Evolutionary conservation across 2,329 filamentous ascomycete species (phyloP).

Genomic region (Capronia coronata): DNA sequence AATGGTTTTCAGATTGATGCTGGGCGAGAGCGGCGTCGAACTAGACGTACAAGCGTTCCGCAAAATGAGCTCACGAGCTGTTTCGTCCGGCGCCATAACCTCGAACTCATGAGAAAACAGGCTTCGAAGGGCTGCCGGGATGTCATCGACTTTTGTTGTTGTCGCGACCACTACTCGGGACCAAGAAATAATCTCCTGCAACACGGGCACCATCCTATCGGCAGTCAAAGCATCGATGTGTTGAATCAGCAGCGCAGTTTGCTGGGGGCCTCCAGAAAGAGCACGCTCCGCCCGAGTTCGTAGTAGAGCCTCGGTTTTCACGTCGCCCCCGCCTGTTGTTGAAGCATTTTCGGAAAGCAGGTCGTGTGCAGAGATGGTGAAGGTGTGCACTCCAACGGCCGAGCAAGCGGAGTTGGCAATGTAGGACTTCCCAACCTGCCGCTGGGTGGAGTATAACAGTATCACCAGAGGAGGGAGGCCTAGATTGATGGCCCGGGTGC

Average conservation of each 20-base stretch:
- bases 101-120: conserved; percentile 95
- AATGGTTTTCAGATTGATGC: conserved; percentile 76
- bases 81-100: conserved; percentile 85
- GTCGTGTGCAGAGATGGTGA: conserved; percentile 84
- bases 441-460: conserved; percentile 81
- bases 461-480: conserved; percentile 84
- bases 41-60: conserved; percentile 69
- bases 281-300: conserved; percentile 82
- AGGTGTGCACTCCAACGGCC: conserved; percentile 85
- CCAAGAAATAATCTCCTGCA: conserved; percentile 76
- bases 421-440: conserved; percentile 86
- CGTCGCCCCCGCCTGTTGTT: conserved; percentile 75
- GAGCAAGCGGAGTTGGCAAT: conserved; percentile 69
- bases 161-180: conserved; percentile 83
- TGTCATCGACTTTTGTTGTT: conserved; percentile 89
- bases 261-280: conserved; percentile 76
- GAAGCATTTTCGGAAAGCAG: conserved; percentile 73
- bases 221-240: conserved; percentile 88
- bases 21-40: conserved; percentile 68
- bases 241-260: conserved; percentile 75
- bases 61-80: conserved; percentile 82
- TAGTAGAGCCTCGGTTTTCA: conserved; percentile 87
- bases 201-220: conserved; percentile 76
- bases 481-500: conserved; percentile 75
- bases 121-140: conserved; percentile 81